Percentiles rank a stretch among this genome's conserved stretches.
These are phyloP conservation scores for Dictyostelium citrinum DNA, from an alignment of 78 protist species.

Conservation along the genomic window DNA sequence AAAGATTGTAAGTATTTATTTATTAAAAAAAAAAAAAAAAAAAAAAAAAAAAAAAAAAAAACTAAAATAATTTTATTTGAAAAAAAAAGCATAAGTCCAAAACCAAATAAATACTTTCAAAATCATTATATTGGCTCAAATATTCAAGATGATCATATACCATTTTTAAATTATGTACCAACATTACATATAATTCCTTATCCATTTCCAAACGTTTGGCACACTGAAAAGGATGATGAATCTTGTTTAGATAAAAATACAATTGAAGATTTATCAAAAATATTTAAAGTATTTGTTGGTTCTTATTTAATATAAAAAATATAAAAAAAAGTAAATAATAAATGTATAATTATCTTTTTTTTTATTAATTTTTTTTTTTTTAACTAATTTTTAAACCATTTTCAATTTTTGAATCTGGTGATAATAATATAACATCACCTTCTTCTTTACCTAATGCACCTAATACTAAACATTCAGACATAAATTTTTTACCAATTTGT, in stretches of 20 bases:
- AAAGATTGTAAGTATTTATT: constrained; percentile 20
- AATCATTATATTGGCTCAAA: background rate
- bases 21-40: background rate
- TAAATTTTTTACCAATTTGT: background rate
- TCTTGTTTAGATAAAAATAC: background rate
- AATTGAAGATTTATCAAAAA: constrained; percentile 45
- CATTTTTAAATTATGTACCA: constrained; percentile 21
- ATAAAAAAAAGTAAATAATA: background rate
- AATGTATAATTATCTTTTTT: background rate
- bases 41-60: background rate
- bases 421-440: background rate
- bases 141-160: constrained; percentile 61
- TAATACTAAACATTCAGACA: background rate
- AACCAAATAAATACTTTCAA: constrained; percentile 25
- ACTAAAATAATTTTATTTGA: background rate
- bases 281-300: constrained; percentile 32
- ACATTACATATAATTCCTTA: constrained; percentile 39
- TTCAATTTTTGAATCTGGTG: background rate
- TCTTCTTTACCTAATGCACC: background rate
- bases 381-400: background rate
- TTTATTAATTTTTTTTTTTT: background rate
- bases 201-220: constrained; percentile 65
- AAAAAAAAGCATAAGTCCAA: background rate
- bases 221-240: constrained; percentile 24
- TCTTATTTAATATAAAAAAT: constrained; percentile 5